Evolutionary conservation across 352 stramenopile species (phyloP).

Genomic region (Globisporangium polare): DNA sequence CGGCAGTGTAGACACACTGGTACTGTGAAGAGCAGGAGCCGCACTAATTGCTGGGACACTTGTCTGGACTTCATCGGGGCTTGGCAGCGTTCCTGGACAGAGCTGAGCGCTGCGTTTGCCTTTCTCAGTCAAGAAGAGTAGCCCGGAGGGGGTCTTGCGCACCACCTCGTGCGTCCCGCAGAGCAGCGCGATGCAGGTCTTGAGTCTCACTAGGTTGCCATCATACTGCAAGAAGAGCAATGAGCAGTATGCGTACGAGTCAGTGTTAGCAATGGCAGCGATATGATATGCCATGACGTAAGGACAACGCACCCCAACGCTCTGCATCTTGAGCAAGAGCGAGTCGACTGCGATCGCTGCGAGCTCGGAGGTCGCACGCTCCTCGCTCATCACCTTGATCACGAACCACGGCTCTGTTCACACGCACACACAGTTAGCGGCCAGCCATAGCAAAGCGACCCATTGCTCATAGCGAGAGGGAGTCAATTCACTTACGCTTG

Average conservation of each 20-base stretch:
- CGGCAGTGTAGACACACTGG: background rate
- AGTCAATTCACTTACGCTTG: slow-evolving; percentile 72
- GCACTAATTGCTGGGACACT: background rate
- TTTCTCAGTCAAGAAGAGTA: slow-evolving; percentile 55
- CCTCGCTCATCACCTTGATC: slow-evolving; percentile 43
- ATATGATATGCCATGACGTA: background rate
- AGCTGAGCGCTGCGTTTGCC: slow-evolving; percentile 42
- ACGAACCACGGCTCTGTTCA: slow-evolving; percentile 75
- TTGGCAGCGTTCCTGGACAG: slow-evolving; percentile 31
- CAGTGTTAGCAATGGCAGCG: background rate
- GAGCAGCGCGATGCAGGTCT: slow-evolving; percentile 50
- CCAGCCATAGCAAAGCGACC: background rate
- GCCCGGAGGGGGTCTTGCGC: slow-evolving; percentile 30
- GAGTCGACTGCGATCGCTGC: slow-evolving; percentile 31
- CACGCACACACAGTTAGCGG: background rate
- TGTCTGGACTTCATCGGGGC: background rate
- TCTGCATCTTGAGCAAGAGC: slow-evolving; percentile 50
- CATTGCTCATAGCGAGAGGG: too few relatives aligned
- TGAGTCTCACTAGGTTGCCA: slow-evolving; percentile 42
- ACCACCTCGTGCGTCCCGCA: slow-evolving; percentile 60
- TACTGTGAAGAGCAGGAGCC: background rate
- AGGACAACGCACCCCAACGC: slow-evolving; percentile 33
- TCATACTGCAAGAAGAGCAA: slow-evolving; percentile 38
- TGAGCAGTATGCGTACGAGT: background rate
- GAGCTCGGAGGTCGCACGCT: slow-evolving; percentile 28